These are phyloP conservation scores for Annona cherimola DNA, from an alignment of 164 flowering plant species.

Conservation along the genomic window DNA sequence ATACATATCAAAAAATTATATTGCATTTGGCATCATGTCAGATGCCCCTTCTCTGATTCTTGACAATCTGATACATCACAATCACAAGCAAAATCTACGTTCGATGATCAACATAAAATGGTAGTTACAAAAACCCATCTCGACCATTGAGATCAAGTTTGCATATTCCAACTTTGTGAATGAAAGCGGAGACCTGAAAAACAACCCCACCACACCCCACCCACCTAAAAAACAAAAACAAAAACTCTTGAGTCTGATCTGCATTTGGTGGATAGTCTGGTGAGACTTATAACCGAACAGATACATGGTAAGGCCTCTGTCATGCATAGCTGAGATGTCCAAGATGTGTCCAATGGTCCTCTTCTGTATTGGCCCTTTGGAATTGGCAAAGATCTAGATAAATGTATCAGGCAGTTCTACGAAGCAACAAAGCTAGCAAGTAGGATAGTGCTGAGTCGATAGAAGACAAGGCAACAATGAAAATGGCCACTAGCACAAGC, in stretches of 20 bases:
- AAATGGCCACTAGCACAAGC: constrained; percentile 68
- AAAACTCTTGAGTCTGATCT: neutral
- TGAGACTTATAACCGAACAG: neutral
- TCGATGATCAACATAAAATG: too few species aligned
- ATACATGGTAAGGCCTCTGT: neutral
- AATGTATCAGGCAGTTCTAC: constrained; percentile 39
- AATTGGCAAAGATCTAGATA: neutral
- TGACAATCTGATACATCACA: too few species aligned
- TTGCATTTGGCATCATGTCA: too few species aligned
- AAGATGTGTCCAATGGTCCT: neutral
- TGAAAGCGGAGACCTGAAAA: neutral
- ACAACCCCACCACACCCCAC: too few species aligned
- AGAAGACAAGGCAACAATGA: constrained; percentile 70
- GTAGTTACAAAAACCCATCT: neutral
- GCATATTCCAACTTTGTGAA: neutral
- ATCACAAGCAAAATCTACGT: too few species aligned
- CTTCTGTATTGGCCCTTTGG: neutral
- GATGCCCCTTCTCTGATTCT: too few species aligned
- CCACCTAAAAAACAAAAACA: too few species aligned
- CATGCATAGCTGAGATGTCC: neutral
- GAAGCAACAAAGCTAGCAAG: constrained; percentile 50
- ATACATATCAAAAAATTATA: too few species aligned
- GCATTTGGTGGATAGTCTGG: neutral
- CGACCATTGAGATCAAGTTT: neutral
- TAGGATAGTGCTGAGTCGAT: constrained; percentile 61